Percentiles rank a stretch among this genome's conserved stretches.
These are phyloP conservation scores for Ceratorhiza oryzae-sativae DNA, from an alignment of 1,284 basidiomycete species.

Conservation along the genomic window DNA sequence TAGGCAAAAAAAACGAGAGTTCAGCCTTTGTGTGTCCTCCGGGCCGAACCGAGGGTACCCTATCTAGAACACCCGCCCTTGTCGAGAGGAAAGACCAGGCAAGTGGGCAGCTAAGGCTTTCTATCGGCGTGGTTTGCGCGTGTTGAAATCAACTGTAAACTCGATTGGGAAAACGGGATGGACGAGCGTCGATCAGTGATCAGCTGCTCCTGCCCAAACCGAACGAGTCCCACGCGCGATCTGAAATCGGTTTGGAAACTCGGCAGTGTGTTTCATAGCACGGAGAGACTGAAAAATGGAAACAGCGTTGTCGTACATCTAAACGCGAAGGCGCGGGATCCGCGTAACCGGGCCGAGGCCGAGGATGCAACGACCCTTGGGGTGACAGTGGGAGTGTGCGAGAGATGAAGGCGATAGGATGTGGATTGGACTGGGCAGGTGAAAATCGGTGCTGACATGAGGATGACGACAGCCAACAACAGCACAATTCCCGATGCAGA, in stretches of 20 bases:
- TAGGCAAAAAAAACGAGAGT: neutral
- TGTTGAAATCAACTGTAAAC: neutral
- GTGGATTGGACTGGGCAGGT: neutral
- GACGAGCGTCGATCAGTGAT: neutral
- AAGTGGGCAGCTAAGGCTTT: neutral
- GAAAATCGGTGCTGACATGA: neutral
- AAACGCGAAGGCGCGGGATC: neutral
- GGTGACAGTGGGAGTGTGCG: neutral
- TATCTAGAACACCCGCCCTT: neutral
- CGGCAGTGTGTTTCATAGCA: neutral
- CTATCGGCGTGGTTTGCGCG: neutral
- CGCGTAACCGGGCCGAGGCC: neutral
- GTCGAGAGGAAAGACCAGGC: neutral
- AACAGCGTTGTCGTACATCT: neutral
- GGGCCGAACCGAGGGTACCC: neutral
- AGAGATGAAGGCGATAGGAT: slow-evolving; percentile 14
- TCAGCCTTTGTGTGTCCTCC: neutral
- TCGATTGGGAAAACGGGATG: neutral
- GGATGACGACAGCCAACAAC: slow-evolving; percentile 21
- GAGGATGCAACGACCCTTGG: neutral
- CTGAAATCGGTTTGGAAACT: neutral
- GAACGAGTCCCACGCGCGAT: neutral
- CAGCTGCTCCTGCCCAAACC: neutral
- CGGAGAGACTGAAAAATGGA: neutral
- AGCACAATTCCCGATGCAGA: slow-evolving; percentile 13